Evolutionary conservation across 1,284 basidiomycete genomes (phyloP).

Genomic region (Ustilago nuda): DNA sequence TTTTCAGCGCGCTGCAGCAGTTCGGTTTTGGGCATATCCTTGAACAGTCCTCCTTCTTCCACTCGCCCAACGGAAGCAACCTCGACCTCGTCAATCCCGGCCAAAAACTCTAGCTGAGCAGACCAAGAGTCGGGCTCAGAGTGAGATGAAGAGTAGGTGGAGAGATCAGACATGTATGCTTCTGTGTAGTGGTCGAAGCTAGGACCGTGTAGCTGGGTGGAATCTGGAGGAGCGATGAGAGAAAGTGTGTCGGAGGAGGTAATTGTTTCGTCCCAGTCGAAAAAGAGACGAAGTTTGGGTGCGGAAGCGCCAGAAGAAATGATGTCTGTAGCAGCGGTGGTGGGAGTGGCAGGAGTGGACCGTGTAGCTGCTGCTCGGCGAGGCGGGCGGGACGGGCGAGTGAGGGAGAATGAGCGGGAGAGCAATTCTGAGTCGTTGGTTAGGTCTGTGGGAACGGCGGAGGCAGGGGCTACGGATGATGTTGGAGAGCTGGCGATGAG

Average conservation of each 20-base stretch:
- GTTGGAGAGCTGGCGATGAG: conserved; percentile 1
- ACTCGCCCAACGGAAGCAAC: conserved; percentile 40
- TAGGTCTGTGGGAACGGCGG: conserved; percentile 8
- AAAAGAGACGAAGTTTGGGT: conserved; percentile 42
- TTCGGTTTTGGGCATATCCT: conserved; percentile 13
- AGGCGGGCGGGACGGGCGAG: conserved; percentile 34
- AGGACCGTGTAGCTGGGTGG: conserved; percentile 25
- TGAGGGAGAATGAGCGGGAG: conserved; percentile 24
- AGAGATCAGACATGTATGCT: conserved; percentile 52
- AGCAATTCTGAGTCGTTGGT: conserved; percentile 12
- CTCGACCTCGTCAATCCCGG: conserved; percentile 50
- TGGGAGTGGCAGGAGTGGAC: neutral
- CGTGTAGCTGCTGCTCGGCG: conserved; percentile 12
- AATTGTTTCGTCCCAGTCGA: conserved; percentile 69
- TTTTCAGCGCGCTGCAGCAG: conserved; percentile 22
- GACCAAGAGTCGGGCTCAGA: conserved; percentile 21
- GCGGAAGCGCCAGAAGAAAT: neutral
- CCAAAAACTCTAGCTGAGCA: conserved; percentile 41
- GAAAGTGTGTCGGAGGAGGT: conserved; percentile 61
- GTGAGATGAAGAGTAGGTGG: conserved; percentile 12
- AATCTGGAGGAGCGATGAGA: conserved; percentile 53
- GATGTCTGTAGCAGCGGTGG: neutral
- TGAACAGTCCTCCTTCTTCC: conserved; percentile 54
- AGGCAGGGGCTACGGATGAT: conserved; percentile 2
- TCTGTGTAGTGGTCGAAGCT: conserved; percentile 51